Percentiles rank a stretch among this genome's conserved stretches.
These are phyloP conservation scores for Marasmius tenuissimus DNA, from an alignment of 1,284 basidiomycete genomes.

Conservation along the genomic window DNA sequence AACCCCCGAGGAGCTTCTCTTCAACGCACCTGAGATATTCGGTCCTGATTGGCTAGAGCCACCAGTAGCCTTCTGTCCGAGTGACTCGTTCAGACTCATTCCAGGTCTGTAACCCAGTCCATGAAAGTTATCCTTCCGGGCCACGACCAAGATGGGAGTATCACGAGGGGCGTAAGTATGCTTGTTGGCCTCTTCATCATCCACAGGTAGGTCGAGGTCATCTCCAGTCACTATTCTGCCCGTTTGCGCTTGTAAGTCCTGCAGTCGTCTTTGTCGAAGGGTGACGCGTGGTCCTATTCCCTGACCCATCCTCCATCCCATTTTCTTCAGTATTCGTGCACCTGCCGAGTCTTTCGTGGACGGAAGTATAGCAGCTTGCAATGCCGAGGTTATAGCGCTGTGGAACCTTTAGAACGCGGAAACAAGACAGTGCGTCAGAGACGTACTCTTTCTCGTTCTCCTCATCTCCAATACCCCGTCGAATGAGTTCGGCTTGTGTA, in stretches of 20 bases:
- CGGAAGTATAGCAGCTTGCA: constrained; percentile 62
- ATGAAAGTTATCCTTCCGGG: constrained; percentile 72
- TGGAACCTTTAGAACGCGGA: constrained; percentile 7
- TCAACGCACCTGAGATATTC: constrained; percentile 51
- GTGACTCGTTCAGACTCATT: constrained; percentile 60
- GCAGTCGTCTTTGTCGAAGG: constrained; percentile 69
- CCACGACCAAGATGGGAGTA: constrained; percentile 61
- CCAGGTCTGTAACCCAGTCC: constrained; percentile 81
- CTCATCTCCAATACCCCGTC: constrained; percentile 40
- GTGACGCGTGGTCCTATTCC: constrained; percentile 92
- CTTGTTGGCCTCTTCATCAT: constrained; percentile 78
- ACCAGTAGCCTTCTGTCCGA: constrained; percentile 30
- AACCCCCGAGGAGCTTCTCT: no score
- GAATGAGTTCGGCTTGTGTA: constrained; percentile 48
- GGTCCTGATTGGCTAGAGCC: constrained; percentile 40
- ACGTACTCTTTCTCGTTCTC: constrained; percentile 52
- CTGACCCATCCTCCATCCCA: constrained; percentile 94
- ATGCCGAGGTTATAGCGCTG: constrained; percentile 61
- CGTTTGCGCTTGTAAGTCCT: constrained; percentile 54
- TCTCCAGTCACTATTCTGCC: constrained; percentile 35
- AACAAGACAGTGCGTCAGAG: constrained; percentile 2
- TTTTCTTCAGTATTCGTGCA: constrained; percentile 84
- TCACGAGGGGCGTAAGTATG: constrained; percentile 88
- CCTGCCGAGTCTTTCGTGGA: constrained; percentile 73
- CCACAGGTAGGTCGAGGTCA: constrained; percentile 40